A percentile compares a stretch with the other conserved stretches of the same genome.
These are phyloP conservation scores for Coemansia sp. DNA, from an alignment of 192 early-diverging fungal genomes.

Conservation along the genomic window DNA sequence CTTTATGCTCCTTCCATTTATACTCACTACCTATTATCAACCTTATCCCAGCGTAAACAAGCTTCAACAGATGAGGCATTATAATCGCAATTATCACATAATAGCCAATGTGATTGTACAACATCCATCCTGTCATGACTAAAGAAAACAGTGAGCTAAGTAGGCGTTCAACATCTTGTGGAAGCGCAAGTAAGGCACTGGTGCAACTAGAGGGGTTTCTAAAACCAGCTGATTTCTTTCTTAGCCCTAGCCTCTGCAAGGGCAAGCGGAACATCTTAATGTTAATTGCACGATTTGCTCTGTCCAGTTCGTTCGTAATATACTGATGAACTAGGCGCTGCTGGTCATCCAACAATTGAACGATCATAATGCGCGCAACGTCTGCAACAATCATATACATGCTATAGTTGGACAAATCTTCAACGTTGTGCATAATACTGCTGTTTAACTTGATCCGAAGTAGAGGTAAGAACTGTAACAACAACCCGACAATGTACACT, in stretches of 20 bases:
- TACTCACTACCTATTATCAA: constrained; percentile 1
- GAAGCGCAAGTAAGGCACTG: not conserved
- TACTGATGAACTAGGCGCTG: too few relatives aligned
- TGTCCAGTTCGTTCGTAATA: too few relatives aligned
- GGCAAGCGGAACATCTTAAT: constrained; percentile 31
- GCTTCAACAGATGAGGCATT: constrained; percentile 8
- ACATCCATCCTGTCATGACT: not conserved
- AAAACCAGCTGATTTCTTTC: not conserved
- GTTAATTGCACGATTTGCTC: too few relatives aligned
- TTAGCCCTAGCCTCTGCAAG: constrained; percentile 12
- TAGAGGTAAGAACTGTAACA: constrained; percentile 7
- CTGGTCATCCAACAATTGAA: constrained; percentile 10
- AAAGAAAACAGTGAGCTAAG: not conserved
- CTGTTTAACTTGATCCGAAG: not conserved
- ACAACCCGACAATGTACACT: constrained; percentile 16
- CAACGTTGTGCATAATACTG: constrained; percentile 22
- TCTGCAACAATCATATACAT: constrained; percentile 25
- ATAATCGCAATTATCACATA: constrained; percentile 13
- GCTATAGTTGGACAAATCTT: constrained; percentile 8
- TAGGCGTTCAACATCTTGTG: not conserved
- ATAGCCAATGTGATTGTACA: constrained; percentile 32
- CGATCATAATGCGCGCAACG: not conserved
- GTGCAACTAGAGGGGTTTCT: too few relatives aligned
- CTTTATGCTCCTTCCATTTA: not conserved
- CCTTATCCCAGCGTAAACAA: not conserved